These are phyloP conservation scores for Spinacia oleracea DNA, from an alignment of 179 eudicot species.

Conservation along the genomic window DNA sequence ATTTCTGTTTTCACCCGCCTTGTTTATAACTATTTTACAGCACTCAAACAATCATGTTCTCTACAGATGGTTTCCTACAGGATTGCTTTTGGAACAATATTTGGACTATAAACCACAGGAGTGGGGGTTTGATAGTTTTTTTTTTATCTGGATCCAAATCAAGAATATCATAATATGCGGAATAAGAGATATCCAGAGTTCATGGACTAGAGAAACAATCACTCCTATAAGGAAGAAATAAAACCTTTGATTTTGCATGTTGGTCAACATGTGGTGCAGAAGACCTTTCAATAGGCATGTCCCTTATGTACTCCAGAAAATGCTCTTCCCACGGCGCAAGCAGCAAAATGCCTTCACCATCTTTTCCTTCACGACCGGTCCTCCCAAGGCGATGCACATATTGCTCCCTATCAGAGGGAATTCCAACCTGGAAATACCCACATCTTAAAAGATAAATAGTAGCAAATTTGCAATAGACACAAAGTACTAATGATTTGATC, in stretches of 20 bases:
- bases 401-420: conserved; percentile 74
- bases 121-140: no score
- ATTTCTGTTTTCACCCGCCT: background rate
- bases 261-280: conserved; percentile 51
- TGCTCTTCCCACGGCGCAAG: conserved; percentile 96
- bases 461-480: background rate
- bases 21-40: background rate
- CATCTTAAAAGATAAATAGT: background rate
- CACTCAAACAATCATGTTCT: no score
- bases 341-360: conserved; percentile 76
- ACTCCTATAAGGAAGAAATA: background rate
- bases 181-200: background rate
- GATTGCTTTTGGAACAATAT: background rate
- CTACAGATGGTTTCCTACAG: background rate
- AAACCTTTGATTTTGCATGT: conserved; percentile 59
- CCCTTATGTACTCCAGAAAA: conserved; percentile 71
- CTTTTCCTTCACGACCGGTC: conserved; percentile 93
- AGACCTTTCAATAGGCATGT: conserved; percentile 60
- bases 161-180: background rate
- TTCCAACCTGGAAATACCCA: conserved; percentile 59
- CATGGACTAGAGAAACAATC: background rate
- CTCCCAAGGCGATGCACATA: conserved; percentile 92
- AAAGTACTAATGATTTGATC: background rate
- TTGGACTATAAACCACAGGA: background rate
- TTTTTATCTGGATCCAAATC: no score